Percentiles rank a stretch among this genome's conserved stretches.
These are phyloP conservation scores for Yarrowia sp. DNA, from an alignment of 805 yeast genomes.

Conservation along the genomic window DNA sequence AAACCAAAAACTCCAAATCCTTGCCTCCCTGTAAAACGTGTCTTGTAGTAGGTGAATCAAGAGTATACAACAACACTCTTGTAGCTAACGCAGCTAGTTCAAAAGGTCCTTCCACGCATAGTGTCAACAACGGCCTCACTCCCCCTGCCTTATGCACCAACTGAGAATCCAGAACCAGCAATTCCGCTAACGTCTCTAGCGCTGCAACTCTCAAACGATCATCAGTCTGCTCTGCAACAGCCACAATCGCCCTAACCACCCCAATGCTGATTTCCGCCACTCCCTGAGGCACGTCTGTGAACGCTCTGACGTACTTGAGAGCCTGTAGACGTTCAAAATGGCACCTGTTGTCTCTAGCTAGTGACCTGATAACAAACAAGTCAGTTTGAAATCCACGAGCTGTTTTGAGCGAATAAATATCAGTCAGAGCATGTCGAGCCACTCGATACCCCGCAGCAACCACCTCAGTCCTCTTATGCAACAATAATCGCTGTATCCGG, in stretches of 20 bases:
- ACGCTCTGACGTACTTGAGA: slow-evolving; percentile 62
- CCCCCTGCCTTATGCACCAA: slow-evolving; percentile 48
- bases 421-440: slow-evolving; percentile 60
- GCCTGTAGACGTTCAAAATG: slow-evolving; percentile 76
- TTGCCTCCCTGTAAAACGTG: slow-evolving; percentile 55
- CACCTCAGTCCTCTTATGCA: slow-evolving; percentile 57
- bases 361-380: slow-evolving; percentile 58
- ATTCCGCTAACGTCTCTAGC: slow-evolving; percentile 54
- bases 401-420: slow-evolving; percentile 52
- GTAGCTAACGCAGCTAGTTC: slow-evolving; percentile 46
- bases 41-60: slow-evolving; percentile 58
- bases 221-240: slow-evolving; percentile 55
- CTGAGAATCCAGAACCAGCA: slow-evolving; percentile 47
- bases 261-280: slow-evolving; percentile 56
- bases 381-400: slow-evolving; percentile 59
- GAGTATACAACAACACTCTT: slow-evolving; percentile 51
- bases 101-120: slow-evolving; percentile 54
- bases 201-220: slow-evolving; percentile 53
- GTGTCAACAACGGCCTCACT: slow-evolving; percentile 45
- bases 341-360: slow-evolving; percentile 55
- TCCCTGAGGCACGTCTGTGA: slow-evolving; percentile 57
- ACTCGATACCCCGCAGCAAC: slow-evolving; percentile 75
- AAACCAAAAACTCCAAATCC: slow-evolving; percentile 60
- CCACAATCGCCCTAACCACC: slow-evolving; percentile 62
- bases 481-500: slow-evolving; percentile 58